phyloP scores from a whole-genome alignment of 164 flowering plant species.

The Magnolia officinalis region DNA sequence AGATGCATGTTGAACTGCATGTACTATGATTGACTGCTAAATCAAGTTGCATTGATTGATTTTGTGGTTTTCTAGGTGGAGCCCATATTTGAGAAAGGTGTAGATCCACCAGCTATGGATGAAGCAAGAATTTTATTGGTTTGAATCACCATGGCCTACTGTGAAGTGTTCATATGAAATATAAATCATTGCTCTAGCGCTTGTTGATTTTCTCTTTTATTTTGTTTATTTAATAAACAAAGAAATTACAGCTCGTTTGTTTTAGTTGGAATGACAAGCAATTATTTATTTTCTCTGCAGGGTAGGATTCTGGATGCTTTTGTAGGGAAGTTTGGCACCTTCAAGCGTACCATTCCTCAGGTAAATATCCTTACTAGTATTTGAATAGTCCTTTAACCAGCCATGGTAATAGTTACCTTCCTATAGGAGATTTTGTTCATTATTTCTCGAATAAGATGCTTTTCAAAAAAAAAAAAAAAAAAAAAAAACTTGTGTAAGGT shows the following conservation, averaged over 20 bases:
- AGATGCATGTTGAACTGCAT: neutral
- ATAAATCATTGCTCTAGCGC: neutral
- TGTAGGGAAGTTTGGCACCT: conserved; percentile 96
- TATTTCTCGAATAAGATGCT: neutral
- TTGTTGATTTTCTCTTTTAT: neutral
- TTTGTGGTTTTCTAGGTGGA: conserved; percentile 57
- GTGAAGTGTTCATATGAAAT: neutral
- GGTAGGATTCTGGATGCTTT: conserved; percentile 96
- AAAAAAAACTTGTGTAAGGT: neutral
- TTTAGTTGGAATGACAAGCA: neutral
- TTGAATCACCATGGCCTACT: conserved; percentile 6
- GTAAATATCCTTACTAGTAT: conserved; percentile 27
- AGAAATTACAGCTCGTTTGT: neutral
- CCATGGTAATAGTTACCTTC: too few relatives aligned
- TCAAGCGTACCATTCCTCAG: conserved; percentile 96
- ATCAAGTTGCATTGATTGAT: neutral
- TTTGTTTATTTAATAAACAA: neutral
- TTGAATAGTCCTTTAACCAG: neutral
- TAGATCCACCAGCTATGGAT: conserved; percentile 82
- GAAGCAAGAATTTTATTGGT: conserved; percentile 89
- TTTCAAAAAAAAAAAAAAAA: too few relatives aligned
- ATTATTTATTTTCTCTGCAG: conserved; percentile 29
- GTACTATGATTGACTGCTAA: neutral
- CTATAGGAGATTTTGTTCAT: neutral
- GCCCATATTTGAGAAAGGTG: conserved; percentile 94